Conservation (phyloP, 441 rosid genomes). For the Pelargonium australe region DNA sequence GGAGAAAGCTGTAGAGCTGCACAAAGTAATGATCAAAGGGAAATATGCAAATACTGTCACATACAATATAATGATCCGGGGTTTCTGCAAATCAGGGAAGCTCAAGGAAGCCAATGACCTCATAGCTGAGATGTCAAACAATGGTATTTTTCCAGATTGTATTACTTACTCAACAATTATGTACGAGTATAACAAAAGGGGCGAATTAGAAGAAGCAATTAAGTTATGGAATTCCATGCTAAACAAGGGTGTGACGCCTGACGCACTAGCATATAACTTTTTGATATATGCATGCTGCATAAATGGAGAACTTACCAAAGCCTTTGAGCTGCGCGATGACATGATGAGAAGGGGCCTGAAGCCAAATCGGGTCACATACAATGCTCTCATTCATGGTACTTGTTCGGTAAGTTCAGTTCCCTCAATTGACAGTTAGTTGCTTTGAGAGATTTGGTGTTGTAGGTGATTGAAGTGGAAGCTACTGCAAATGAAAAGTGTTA, state of each 20-base stretch:
- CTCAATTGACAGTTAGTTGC: conserved; percentile 11
- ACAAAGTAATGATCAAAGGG: conserved; percentile 53
- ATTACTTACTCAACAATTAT: conserved; percentile 79
- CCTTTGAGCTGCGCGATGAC: conserved; percentile 59
- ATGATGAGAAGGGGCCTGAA: conserved; percentile 58
- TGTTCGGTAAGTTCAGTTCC: conserved; percentile 10
- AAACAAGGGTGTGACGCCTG: conserved; percentile 56
- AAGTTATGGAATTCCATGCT: conserved; percentile 66
- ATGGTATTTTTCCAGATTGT: conserved; percentile 62
- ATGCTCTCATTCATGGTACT: conserved; percentile 23
- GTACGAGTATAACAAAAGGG: conserved; percentile 50
- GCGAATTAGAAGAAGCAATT: conserved; percentile 49
- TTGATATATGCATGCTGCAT: conserved; percentile 64
- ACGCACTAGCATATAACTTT: conserved; percentile 57
- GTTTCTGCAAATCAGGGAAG: conserved; percentile 69
- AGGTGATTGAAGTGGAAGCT: too few relatives aligned
- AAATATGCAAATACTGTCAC: conserved; percentile 59
- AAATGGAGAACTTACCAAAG: conserved; percentile 50
- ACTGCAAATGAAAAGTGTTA: too few relatives aligned
- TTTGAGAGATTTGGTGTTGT: too few relatives aligned
- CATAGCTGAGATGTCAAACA: conserved; percentile 46
- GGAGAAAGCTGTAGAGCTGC: conserved; percentile 66
- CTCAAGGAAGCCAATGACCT: conserved; percentile 54
- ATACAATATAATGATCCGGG: conserved; percentile 66
- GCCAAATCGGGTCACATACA: conserved; percentile 25